Percentiles rank a stretch among this genome's conserved stretches.
These are phyloP conservation scores for Hygrophorus russula DNA, from an alignment of 768 basidiomycete species.

Conservation along the genomic window DNA sequence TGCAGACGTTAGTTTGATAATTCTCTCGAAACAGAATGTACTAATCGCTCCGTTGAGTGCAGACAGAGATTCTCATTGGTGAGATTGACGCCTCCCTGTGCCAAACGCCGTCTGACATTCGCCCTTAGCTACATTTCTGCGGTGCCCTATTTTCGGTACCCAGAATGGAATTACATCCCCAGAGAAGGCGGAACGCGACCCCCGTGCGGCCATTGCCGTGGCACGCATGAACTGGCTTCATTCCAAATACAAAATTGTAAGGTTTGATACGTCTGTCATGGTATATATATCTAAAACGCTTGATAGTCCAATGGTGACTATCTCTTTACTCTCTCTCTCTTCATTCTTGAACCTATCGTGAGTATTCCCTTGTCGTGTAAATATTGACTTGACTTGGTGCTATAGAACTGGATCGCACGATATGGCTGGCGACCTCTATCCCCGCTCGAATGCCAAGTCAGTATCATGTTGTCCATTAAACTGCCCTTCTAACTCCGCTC, in stretches of 20 bases:
- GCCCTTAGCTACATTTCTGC: slow-evolving; percentile 22
- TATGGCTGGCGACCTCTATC: slow-evolving; percentile 36
- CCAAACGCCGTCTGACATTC: background rate
- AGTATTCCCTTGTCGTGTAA: slow-evolving; percentile 2
- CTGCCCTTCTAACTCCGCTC: background rate
- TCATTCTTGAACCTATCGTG: slow-evolving; percentile 25
- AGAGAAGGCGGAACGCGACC: slow-evolving; percentile 17
- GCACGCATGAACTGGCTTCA: slow-evolving; percentile 30
- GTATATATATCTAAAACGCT: background rate
- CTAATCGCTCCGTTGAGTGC: background rate
- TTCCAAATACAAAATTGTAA: slow-evolving; percentile 25
- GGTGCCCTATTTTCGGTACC: slow-evolving; percentile 19
- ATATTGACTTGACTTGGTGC: background rate
- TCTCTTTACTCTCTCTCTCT: slow-evolving; percentile 21
- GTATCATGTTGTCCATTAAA: slow-evolving; percentile 1
- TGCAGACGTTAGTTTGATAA: slow-evolving; percentile 30
- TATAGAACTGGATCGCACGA: slow-evolving; percentile 26
- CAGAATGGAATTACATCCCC: background rate
- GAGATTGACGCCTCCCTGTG: slow-evolving; percentile 5
- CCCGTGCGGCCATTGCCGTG: slow-evolving; percentile 24
- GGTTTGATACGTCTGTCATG: background rate
- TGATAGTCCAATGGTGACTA: slow-evolving; percentile 20
- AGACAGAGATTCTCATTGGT: slow-evolving; percentile 38
- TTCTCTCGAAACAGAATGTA: background rate
- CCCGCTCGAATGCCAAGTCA: slow-evolving; percentile 28